Conservation (phyloP, 805 yeast genomes). For the Candida coquimbonensis region DNA sequence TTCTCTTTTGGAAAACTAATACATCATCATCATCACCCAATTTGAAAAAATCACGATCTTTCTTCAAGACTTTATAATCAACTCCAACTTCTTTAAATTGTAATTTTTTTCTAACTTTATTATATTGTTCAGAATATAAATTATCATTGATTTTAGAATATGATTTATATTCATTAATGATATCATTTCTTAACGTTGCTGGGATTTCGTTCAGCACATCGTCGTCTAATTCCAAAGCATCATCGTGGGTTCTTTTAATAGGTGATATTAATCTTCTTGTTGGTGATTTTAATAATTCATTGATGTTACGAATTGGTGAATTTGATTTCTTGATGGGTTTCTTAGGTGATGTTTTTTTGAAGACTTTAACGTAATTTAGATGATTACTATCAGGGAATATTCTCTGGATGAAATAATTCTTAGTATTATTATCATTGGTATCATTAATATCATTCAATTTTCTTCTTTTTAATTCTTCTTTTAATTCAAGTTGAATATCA, state of each 20-base stretch:
- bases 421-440: conserved; percentile 3
- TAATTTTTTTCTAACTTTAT: conserved; percentile 6
- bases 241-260: too few species aligned
- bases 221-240: conserved; percentile 9
- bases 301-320: not conserved
- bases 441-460: conserved; percentile 1
- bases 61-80: not conserved
- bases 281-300: conserved; percentile 7
- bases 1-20: not conserved
- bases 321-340: conserved; percentile 11
- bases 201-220: conserved; percentile 21
- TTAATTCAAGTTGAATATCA: conserved; percentile 58
- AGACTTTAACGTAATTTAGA: conserved; percentile 13
- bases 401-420: conserved; percentile 16
- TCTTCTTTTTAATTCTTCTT: conserved; percentile 42
- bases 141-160: conserved; percentile 12
- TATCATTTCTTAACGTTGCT: conserved; percentile 10
- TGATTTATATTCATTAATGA: conserved; percentile 16
- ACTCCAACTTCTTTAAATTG: not conserved
- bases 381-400: conserved; percentile 12
- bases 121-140: conserved; percentile 11
- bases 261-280: not conserved
- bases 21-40: not conserved
- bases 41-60: not conserved
- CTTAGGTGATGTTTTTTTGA: conserved; percentile 11